These are phyloP conservation scores for Blastomyces parvus DNA, from an alignment of 2,329 filamentous ascomycete species.

Conservation along the genomic window DNA sequence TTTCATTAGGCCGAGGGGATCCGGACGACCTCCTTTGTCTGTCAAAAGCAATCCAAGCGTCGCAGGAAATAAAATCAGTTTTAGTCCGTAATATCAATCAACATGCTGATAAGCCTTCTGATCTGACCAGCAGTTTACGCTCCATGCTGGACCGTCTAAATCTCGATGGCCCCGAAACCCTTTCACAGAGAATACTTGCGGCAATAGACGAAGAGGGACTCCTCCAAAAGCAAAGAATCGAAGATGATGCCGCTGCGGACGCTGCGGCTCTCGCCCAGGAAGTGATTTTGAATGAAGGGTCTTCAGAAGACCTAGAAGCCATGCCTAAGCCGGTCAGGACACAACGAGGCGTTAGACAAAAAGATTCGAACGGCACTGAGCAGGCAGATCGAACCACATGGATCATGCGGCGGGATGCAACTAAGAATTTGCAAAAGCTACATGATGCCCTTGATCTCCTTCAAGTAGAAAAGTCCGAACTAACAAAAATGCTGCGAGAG, in stretches of 20 bases:
- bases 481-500: conserved; percentile 54
- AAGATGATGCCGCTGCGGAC: conserved; percentile 61
- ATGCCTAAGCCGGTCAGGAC: conserved; percentile 44
- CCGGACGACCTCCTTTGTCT: conserved; percentile 81
- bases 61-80: conserved; percentile 50
- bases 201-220: conserved; percentile 91
- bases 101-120: conserved; percentile 18
- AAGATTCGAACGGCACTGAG: conserved; percentile 27
- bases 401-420: conserved; percentile 60
- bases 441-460: conserved; percentile 59
- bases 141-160: conserved; percentile 27
- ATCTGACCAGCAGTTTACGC: conserved; percentile 20
- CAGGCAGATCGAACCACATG: conserved; percentile 44
- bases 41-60: conserved; percentile 68
- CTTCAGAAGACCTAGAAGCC: conserved; percentile 45
- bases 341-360: conserved; percentile 22
- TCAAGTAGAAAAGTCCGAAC: conserved; percentile 47
- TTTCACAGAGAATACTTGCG: conserved; percentile 61
- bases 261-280: conserved; percentile 66
- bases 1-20: conserved; percentile 83
- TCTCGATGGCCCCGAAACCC: conserved; percentile 55
- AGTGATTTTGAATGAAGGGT: conserved; percentile 57
- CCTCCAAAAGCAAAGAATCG: conserved; percentile 65
- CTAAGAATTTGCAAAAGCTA: conserved; percentile 52
- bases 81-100: conserved; percentile 20